Percentiles rank a stretch among this genome's conserved stretches.
Evolutionary conservation across 2,329 filamentous ascomycete genomes (phyloP).

Genomic region (Calonectria naviculata): DNA sequence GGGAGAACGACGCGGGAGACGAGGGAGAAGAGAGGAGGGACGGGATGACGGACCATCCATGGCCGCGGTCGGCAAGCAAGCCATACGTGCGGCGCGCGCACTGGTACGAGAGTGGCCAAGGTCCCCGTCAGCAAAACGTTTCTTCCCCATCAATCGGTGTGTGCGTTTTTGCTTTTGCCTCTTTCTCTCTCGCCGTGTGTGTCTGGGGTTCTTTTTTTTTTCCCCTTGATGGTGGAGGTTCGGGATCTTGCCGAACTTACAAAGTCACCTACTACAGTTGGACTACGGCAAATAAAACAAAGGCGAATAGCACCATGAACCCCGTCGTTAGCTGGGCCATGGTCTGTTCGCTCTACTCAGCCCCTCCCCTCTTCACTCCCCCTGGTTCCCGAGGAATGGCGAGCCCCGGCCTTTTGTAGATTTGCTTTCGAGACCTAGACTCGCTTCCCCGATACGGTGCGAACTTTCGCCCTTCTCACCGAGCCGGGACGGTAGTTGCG

Average conservation of each 20-base stretch:
- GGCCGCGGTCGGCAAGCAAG: conserved; percentile 11
- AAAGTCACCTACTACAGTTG: conserved; percentile 9
- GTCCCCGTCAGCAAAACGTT: conserved; percentile 16
- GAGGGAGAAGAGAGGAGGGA: conserved; percentile 20
- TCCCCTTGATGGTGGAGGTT: background rate
- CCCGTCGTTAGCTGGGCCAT: background rate
- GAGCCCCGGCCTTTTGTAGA: conserved; percentile 16
- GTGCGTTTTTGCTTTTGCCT: background rate
- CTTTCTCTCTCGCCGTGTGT: background rate
- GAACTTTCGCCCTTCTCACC: conserved; percentile 34
- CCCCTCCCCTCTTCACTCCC: background rate
- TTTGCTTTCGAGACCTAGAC: background rate
- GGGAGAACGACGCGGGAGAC: background rate
- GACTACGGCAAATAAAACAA: conserved; percentile 5
- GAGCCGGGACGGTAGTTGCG: conserved; percentile 19
- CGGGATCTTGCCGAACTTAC: conserved; percentile 21
- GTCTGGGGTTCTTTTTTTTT: background rate
- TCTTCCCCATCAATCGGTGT: conserved; percentile 14
- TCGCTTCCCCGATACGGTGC: background rate
- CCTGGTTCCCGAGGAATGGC: conserved; percentile 15
- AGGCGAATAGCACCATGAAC: background rate
- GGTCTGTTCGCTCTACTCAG: background rate
- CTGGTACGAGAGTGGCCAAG: conserved; percentile 17
- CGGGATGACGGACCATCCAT: conserved; percentile 21
- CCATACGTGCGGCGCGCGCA: conserved; percentile 21